These are phyloP conservation scores for Dimargaris cristalligena DNA, from an alignment of 192 early-diverging fungal species.

Conservation along the genomic window DNA sequence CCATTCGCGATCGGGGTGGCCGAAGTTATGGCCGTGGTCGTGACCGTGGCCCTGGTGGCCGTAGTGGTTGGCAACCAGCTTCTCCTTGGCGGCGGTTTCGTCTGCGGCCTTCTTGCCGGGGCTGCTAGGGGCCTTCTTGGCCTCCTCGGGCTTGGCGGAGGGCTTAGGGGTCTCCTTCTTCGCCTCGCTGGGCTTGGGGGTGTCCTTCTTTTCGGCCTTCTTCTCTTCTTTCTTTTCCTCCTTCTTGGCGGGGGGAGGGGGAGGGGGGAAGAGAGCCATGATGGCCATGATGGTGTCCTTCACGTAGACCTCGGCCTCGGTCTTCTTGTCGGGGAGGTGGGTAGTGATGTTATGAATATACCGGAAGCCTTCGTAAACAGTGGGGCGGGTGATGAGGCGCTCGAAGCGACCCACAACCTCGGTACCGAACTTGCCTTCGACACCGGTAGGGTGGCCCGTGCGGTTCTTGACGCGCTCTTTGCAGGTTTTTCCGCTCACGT, in stretches of 20 bases:
- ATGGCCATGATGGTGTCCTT: conserved; percentile 23
- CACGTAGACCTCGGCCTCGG: conserved; percentile 28
- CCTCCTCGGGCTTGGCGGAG: neutral
- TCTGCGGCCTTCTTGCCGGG: neutral
- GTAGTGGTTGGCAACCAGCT: conserved; percentile 14
- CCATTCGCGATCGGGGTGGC: neutral
- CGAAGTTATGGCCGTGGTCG: neutral
- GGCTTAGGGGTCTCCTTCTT: no score
- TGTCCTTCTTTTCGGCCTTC: neutral
- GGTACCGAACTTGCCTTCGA: conserved; percentile 41
- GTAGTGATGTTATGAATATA: conserved; percentile 29
- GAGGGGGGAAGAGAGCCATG: conserved; percentile 28
- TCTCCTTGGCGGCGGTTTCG: conserved; percentile 12
- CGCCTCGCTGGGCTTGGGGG: no score
- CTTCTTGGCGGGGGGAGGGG: no score
- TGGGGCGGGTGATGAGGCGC: conserved; percentile 24
- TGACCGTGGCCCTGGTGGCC: conserved; percentile 9
- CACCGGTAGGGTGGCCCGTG: conserved; percentile 50
- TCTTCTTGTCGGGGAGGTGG: conserved; percentile 27
- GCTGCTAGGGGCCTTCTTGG: neutral
- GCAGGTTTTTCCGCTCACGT: conserved; percentile 40
- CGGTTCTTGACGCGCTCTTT: conserved; percentile 43
- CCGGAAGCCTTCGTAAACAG: conserved; percentile 31
- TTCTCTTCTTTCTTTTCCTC: neutral
- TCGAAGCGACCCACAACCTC: conserved; percentile 46